phyloP scores from a whole-genome alignment of 371 early-diverging fungal species.

The Rhizopus delemar region DNA sequence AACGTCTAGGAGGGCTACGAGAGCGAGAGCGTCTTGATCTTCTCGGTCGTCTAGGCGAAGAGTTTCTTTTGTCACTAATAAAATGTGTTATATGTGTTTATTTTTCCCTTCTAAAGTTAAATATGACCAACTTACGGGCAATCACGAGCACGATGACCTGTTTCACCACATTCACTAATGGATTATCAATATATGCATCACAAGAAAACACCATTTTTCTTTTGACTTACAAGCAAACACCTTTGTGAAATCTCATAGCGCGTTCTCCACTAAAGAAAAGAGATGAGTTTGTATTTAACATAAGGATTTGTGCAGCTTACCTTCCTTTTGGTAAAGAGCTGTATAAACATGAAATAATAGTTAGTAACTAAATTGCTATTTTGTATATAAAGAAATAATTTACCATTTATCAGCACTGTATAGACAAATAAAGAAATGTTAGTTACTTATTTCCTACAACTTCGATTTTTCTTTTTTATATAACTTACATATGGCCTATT shows the following conservation, averaged over 20 bases:
- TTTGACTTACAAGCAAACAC: conserved; percentile 44
- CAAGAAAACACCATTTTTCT: not conserved
- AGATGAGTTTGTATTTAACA: conserved; percentile 1
- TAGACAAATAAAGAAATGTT: not conserved
- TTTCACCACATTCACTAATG: conserved; percentile 40
- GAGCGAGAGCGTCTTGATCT: conserved; percentile 46
- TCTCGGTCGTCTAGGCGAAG: conserved; percentile 28
- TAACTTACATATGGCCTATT: conserved; percentile 47
- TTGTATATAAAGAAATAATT: conserved; percentile 8
- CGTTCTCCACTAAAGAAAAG: conserved; percentile 38
- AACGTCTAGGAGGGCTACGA: conserved; percentile 39
- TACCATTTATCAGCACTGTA: conserved; percentile 45
- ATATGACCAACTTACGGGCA: conserved; percentile 36
- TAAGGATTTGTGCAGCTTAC: conserved; percentile 14
- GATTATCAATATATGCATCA: not conserved
- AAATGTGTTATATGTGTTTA: not conserved
- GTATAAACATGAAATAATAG: not conserved
- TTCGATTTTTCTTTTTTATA: not conserved
- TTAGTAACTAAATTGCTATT: not conserved
- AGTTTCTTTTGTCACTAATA: conserved; percentile 12
- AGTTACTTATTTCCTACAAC: not conserved
- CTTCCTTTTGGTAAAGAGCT: conserved; percentile 46
- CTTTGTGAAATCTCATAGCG: conserved; percentile 44
- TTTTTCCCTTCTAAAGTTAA: no score
- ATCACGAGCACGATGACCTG: conserved; percentile 43